Evolutionary conservation across 441 rosid species (phyloP), one percentile per base, ranked within the genome.

Genomic region (Syzygium malaccense): DNA sequence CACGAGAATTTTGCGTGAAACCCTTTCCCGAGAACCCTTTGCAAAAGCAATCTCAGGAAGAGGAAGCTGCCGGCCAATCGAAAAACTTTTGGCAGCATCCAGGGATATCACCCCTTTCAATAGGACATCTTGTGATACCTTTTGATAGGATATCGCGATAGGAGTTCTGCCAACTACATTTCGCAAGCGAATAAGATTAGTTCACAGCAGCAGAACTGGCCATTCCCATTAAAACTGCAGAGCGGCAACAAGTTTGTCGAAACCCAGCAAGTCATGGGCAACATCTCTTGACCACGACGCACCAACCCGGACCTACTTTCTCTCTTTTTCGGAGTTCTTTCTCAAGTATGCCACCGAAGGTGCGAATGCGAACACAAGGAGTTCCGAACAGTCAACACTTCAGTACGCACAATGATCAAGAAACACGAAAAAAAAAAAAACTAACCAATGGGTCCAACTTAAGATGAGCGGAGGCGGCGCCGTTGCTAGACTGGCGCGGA

Each of bases 401-500:
- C 53, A 41, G 41, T 75, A 37, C 6, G 51, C 83, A 75, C 15
- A 71, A 75, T 41, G 84, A 75, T 41, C 80, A 79, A 32, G 57
- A 53, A 62, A 75, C 55, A 9, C 55, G 13, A 19, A 78, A 86
- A 48, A 49, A 86, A 48, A 49, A 84, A 86, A 53, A 41, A 86
- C 92, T 92, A 75, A 97, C 99, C 97, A 96, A 85, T 19, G 97
- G 97, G 87, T 98, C 99, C 92, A 95, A 90, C 93, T 93, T 98
- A 68, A 95, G 94, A 90, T 94, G 97, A 92, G 96, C 92, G 85
- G 91, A 88, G 12, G 55, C 41, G 62, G 84, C 86, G 51, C 86
- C 88, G 62, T 84, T 83, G 55, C 64, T 75, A 14, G 95, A 92
- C 66, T 95, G 99, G 11, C 97, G 97, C 86, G 96, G 92, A 86